phyloP scores from a whole-genome alignment of 2,329 filamentous ascomycete genomes.

The Trichocomaceae sp. region DNA sequence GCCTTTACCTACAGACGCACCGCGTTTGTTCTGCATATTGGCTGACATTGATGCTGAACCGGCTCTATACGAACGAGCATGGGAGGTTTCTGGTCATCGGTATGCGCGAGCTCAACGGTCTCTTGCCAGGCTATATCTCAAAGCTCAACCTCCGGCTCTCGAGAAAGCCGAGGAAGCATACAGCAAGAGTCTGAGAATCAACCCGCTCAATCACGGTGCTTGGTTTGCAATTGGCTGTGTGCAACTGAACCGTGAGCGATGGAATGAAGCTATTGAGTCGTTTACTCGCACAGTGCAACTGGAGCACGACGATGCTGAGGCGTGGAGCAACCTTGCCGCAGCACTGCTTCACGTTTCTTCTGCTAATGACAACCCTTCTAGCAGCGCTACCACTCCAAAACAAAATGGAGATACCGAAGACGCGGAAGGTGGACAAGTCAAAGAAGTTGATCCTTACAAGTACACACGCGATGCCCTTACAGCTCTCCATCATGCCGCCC shows the following conservation, averaged over 20 bases:
- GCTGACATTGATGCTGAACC: constrained; percentile 78
- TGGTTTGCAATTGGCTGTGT: constrained; percentile 93
- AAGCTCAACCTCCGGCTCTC: constrained; percentile 54
- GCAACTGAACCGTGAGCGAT: constrained; percentile 68
- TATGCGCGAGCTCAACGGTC: constrained; percentile 85
- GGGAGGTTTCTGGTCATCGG: constrained; percentile 72
- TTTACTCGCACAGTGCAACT: constrained; percentile 77
- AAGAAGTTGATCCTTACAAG: constrained; percentile 47
- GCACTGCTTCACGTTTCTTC: constrained; percentile 57
- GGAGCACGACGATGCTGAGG: constrained; percentile 82
- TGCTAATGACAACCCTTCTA: constrained; percentile 23
- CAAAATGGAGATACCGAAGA: constrained; percentile 19
- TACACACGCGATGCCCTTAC: constrained; percentile 68
- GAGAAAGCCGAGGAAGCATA: constrained; percentile 70
- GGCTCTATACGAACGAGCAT: constrained; percentile 73
- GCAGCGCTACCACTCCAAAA: constrained; percentile 23
- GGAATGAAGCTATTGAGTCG: constrained; percentile 71
- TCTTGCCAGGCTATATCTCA: constrained; percentile 70
- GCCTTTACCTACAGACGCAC: constrained; percentile 72
- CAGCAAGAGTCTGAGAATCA: constrained; percentile 66
- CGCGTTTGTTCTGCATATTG: constrained; percentile 84
- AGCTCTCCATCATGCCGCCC: constrained; percentile 81
- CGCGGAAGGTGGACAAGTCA: constrained; percentile 22
- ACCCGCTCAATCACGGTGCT: constrained; percentile 71
- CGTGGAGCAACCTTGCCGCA: constrained; percentile 90